Percentiles rank a stretch among this genome's conserved stretches.
Evolutionary conservation across 2,329 filamentous ascomycete species (phyloP).

Genomic region (Sphaerulina populicola): DNA sequence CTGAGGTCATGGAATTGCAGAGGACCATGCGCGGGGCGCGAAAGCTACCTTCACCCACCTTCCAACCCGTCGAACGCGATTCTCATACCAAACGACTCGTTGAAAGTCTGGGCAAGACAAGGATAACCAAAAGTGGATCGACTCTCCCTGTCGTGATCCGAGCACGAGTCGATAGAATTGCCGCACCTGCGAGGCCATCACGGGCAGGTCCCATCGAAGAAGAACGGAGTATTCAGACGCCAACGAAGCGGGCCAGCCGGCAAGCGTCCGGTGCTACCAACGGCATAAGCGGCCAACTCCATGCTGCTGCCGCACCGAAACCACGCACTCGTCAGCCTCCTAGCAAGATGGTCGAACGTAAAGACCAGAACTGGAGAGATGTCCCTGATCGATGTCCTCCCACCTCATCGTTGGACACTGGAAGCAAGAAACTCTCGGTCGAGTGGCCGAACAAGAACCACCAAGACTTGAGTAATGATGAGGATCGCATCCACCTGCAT

Average conservation of each 20-base stretch:
- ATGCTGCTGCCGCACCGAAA: slow-evolving; percentile 20
- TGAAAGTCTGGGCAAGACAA: slow-evolving; percentile 12
- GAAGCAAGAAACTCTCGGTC: slow-evolving; percentile 11
- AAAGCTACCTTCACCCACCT: slow-evolving; percentile 12
- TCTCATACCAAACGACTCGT: slow-evolving; percentile 14
- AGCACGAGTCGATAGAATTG: slow-evolving; percentile 3
- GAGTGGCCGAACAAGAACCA: slow-evolving; percentile 55
- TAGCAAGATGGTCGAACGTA: slow-evolving; percentile 24
- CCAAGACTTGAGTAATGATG: slow-evolving; percentile 66
- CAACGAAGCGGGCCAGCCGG: slow-evolving; percentile 15
- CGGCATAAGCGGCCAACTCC: slow-evolving; percentile 4
- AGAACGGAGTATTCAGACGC: slow-evolving; percentile 9
- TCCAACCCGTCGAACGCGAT: slow-evolving; percentile 10
- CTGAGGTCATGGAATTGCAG: slow-evolving; percentile 13
- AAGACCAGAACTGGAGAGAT: slow-evolving; percentile 23
- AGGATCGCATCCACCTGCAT: slow-evolving; percentile 62
- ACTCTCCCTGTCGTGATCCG: slow-evolving; percentile 1
- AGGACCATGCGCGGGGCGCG: slow-evolving; percentile 4
- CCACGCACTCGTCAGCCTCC: slow-evolving; percentile 24
- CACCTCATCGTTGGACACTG: slow-evolving; percentile 19
- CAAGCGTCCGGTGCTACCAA: slow-evolving; percentile 14
- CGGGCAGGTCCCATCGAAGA: not conserved
- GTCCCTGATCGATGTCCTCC: slow-evolving; percentile 26
- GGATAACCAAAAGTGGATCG: slow-evolving; percentile 15
- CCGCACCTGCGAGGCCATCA: slow-evolving; percentile 5